Evolutionary conservation across 495 filamentous ascomycete genomes (phyloP).

Genomic region (Hypoxylon lenormandii): DNA sequence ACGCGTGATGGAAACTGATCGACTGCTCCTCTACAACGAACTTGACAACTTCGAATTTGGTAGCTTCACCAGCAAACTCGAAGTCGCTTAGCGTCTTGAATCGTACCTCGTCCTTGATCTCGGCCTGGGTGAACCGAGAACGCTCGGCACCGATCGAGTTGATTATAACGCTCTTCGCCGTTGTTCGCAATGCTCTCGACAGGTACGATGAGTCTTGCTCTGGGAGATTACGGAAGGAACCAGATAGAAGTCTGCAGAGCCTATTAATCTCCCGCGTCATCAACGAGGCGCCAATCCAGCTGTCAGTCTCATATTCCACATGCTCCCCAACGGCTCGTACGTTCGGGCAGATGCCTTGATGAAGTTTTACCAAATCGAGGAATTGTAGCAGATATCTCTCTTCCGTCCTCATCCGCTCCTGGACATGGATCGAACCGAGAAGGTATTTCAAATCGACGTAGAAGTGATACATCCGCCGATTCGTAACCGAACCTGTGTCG

Average conservation of each 20-base stretch:
- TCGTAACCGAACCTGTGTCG: conserved; percentile 91
- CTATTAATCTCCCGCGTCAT: conserved; percentile 94
- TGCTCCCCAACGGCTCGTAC: conserved; percentile 91
- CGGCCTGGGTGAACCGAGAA: conserved; percentile 83
- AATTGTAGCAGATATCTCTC: conserved; percentile 91
- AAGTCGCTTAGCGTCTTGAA: conserved; percentile 83
- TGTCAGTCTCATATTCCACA: conserved; percentile 96
- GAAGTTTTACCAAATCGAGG: conserved; percentile 91
- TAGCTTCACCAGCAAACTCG: conserved; percentile 77
- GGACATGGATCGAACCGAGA: conserved; percentile 85
- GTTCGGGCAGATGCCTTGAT: conserved; percentile 97
- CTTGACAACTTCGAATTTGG: conserved; percentile 77
- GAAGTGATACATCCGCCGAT: conserved; percentile 95
- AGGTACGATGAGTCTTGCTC: conserved; percentile 73
- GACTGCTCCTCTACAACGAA: conserved; percentile 87
- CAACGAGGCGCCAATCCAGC: conserved; percentile 95
- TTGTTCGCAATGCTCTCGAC: conserved; percentile 76
- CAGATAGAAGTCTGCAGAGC: conserved; percentile 86
- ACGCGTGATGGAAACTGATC: conserved; percentile 96
- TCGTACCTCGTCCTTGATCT: conserved; percentile 83
- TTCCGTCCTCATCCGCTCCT: conserved; percentile 81
- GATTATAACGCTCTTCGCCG: conserved; percentile 80
- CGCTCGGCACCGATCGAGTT: conserved; percentile 91
- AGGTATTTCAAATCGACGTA: conserved; percentile 93
- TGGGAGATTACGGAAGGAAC: conserved; percentile 77